Percentiles rank a stretch among this genome's conserved stretches.
phyloP scores from a whole-genome alignment of 495 filamentous ascomycete genomes.

The Pseudoneurospora amorphoporcata region DNA sequence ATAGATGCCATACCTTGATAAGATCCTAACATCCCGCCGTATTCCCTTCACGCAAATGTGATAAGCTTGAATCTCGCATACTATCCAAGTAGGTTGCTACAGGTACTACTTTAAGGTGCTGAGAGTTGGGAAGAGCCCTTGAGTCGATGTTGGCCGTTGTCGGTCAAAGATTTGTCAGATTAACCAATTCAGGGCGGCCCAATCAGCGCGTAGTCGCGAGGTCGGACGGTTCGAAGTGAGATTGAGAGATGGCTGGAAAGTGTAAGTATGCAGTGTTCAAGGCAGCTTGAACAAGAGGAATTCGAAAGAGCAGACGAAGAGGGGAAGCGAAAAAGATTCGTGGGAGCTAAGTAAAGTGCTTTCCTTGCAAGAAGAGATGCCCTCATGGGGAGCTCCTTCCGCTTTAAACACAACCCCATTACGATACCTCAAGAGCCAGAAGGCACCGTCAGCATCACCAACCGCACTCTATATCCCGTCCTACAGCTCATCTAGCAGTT shows the following conservation, averaged over 20 bases:
- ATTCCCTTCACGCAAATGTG: background rate
- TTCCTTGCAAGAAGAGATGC: background rate
- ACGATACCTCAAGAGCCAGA: background rate
- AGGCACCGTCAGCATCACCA: background rate
- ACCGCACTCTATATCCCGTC: background rate
- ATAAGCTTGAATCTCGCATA: background rate
- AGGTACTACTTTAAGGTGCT: background rate
- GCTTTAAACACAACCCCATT: background rate
- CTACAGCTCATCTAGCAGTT: background rate
- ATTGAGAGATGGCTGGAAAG: background rate
- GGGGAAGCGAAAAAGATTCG: background rate
- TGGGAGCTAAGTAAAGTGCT: background rate
- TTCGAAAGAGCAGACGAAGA: background rate
- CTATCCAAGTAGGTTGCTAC: background rate
- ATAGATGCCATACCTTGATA: background rate
- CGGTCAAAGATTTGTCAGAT: background rate
- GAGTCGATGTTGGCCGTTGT: background rate
- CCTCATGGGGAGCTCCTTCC: background rate
- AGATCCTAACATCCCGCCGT: background rate
- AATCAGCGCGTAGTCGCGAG: background rate
- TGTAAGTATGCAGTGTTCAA: background rate
- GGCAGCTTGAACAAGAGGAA: background rate
- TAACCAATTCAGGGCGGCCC: background rate
- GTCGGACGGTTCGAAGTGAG: background rate
- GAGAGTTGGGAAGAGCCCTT: background rate